Percentiles rank a stretch among this genome's conserved stretches.
Evolutionary conservation across 768 basidiomycete genomes (phyloP).

Genomic region (Kwoniella sp.): DNA sequence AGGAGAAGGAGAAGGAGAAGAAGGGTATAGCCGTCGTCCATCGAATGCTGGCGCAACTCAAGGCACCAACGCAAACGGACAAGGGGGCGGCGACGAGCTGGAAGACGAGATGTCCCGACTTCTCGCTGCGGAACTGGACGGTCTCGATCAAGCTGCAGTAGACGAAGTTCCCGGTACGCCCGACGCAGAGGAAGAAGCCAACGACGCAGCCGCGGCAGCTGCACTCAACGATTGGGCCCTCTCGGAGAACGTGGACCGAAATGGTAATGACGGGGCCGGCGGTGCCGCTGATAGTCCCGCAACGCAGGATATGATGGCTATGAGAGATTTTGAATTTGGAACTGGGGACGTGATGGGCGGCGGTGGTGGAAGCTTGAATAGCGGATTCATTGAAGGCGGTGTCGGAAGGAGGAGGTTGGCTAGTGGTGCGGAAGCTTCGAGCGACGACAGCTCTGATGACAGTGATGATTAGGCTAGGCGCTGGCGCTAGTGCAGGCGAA

Average conservation of each 20-base stretch:
- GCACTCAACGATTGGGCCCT: slow-evolving; percentile 15
- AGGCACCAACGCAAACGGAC: slow-evolving; percentile 14
- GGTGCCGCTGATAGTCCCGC: background rate
- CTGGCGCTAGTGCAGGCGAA: no score
- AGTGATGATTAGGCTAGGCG: slow-evolving; percentile 33
- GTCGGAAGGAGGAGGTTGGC: slow-evolving; percentile 38
- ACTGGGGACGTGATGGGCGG: background rate
- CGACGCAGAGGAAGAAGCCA: background rate
- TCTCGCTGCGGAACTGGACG: slow-evolving; percentile 33
- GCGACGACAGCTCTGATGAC: slow-evolving; percentile 36
- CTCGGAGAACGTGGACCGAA: background rate
- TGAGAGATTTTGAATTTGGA: slow-evolving; percentile 1
- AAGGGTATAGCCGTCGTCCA: slow-evolving; percentile 1
- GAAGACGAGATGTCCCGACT: slow-evolving; percentile 39
- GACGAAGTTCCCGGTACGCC: slow-evolving; percentile 16
- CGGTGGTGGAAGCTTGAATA: slow-evolving; percentile 1
- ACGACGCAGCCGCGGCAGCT: slow-evolving; percentile 3
- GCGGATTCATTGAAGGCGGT: slow-evolving; percentile 34
- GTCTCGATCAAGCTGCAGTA: slow-evolving; percentile 14
- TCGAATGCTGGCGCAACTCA: slow-evolving; percentile 5
- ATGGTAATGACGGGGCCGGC: background rate
- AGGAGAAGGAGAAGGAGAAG: slow-evolving; percentile 24
- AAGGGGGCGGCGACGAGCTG: slow-evolving; percentile 22
- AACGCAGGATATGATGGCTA: slow-evolving; percentile 2
- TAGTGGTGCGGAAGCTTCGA: slow-evolving; percentile 27